Percentiles rank a stretch among this genome's conserved stretches.
Conservation (phyloP, 139 green algal species). For the Nannochloris sp. region DNA sequence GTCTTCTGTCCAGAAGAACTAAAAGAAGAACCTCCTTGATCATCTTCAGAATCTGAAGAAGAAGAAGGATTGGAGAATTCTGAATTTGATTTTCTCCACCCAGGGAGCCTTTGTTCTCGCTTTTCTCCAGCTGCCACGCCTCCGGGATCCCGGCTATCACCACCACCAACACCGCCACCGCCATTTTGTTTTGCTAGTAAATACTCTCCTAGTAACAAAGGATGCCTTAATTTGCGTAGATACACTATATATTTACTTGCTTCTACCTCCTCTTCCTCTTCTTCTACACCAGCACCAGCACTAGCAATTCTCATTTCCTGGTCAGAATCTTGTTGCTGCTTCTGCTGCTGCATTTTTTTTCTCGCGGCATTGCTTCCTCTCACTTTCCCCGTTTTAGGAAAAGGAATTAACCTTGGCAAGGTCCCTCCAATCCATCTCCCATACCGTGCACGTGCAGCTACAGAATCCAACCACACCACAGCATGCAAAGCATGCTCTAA, state of each 20-base stretch:
- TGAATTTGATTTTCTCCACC: not conserved
- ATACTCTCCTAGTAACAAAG: constrained; percentile 62
- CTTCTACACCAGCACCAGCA: not conserved
- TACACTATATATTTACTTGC: constrained; percentile 26
- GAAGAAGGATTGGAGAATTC: not conserved
- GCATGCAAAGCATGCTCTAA: constrained; percentile 11
- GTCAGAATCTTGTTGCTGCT: not conserved
- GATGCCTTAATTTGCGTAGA: constrained; percentile 52
- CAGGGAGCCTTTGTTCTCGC: constrained; percentile 2
- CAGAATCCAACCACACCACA: constrained; percentile 59
- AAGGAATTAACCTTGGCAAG: constrained; percentile 43
- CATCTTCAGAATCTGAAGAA: not conserved
- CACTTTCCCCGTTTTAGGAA: constrained; percentile 19
- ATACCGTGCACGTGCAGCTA: constrained; percentile 49
- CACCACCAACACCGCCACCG: constrained; percentile 11
- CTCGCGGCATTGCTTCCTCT: constrained; percentile 15
- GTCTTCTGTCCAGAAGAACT: not conserved
- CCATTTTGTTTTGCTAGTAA: constrained; percentile 26
- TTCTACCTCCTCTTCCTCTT: not conserved
- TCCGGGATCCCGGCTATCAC: not conserved
- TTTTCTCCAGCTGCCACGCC: not conserved
- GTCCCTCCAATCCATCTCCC: constrained; percentile 57
- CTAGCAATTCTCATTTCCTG: not conserved
- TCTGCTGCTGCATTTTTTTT: constrained; percentile 10
- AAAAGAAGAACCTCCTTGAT: not conserved